Base-by-base conservation (phyloP, 202 grass and related monocot species). In the Carex arenaria region DNA sequence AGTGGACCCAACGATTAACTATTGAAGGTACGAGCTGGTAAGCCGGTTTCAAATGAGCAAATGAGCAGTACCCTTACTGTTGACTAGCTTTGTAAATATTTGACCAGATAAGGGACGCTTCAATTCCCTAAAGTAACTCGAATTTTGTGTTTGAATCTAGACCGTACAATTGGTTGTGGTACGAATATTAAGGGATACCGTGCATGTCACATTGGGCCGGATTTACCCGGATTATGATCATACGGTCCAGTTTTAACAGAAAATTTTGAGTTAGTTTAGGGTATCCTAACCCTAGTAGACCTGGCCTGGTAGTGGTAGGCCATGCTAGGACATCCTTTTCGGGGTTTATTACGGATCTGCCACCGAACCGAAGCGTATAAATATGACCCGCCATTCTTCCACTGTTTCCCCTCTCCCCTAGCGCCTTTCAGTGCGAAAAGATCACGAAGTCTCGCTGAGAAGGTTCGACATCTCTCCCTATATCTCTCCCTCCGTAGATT, bases 301-400 rank as follows among this genome's bases (percentile, higher is more conserved):
- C 9, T 38, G 26, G 26, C 26, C 26, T 26, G 26, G 26, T 26
- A 26, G 26, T 26, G 61, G 34, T 5, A 78, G 52, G 40, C 30
- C 53, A 36, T 9, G 76, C 43, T 56, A 10, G 1, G 45, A 3
- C 30, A 36, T 10, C 13, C 1, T 43, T 65, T 81, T 67, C 49
- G 61, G 32, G 26, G 11, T 9, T 34, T 40, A 82, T 82, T 82
- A 82, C 78, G 59, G 78, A 49, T 63, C 14, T 67, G 64, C 61
- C 43, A 82, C 80, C 15, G 17, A 32, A 53, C 43, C 80, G 43
- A 66, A 66, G 80, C 1, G 34, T 82, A 82, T 82, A 82, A 82
- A 82, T 82, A 68, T 3, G 32, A 26, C 10, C 1, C 47, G 47
- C 47, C 23, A 30, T 54, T 31, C 22, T 49, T 49, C 10, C 45